These are phyloP conservation scores for Penicillium lagena DNA, from an alignment of 495 filamentous ascomycete genomes.

Conservation along the genomic window DNA sequence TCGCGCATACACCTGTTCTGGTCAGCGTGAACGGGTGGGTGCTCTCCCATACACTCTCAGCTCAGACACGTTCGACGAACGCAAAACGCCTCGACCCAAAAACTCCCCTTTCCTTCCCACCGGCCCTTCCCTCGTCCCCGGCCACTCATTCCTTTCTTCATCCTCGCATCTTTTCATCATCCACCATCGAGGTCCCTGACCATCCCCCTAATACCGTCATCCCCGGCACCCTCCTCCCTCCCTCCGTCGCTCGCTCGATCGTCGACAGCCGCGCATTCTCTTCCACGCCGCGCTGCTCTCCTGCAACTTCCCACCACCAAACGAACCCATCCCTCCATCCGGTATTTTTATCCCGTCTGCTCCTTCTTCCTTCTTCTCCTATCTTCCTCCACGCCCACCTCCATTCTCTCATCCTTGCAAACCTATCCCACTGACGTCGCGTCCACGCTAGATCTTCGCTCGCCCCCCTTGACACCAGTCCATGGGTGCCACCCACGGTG, in stretches of 20 bases:
- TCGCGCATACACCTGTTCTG: too few species aligned
- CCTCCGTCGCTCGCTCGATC: not conserved
- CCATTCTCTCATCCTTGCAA: slow-evolving; percentile 4
- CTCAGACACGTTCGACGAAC: too few species aligned
- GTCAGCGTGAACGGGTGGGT: too few species aligned
- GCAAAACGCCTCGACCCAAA: too few species aligned
- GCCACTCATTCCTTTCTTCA: slow-evolving; percentile 1
- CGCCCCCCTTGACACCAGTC: slow-evolving; percentile 17
- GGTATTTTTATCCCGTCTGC: slow-evolving; percentile 14
- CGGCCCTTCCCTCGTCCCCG: too few species aligned
- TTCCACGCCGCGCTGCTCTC: slow-evolving; percentile 22
- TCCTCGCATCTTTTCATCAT: slow-evolving; percentile 5
- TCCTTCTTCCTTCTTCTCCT: slow-evolving; percentile 2
- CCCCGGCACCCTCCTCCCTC: slow-evolving; percentile 8
- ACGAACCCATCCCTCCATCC: slow-evolving; percentile 17
- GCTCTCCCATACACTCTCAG: too few species aligned
- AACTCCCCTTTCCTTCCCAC: too few species aligned
- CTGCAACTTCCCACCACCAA: slow-evolving; percentile 28
- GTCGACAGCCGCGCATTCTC: slow-evolving; percentile 27
- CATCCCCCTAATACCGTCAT: not conserved
- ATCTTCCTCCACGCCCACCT: slow-evolving; percentile 1
- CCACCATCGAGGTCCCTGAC: not conserved
- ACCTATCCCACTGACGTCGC: slow-evolving; percentile 18
- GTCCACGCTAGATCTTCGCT: slow-evolving; percentile 15
- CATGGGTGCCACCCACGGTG: slow-evolving; percentile 8